phyloP scores from a whole-genome alignment of 2,329 filamentous ascomycete species.

The Fusarium ramigenum region DNA sequence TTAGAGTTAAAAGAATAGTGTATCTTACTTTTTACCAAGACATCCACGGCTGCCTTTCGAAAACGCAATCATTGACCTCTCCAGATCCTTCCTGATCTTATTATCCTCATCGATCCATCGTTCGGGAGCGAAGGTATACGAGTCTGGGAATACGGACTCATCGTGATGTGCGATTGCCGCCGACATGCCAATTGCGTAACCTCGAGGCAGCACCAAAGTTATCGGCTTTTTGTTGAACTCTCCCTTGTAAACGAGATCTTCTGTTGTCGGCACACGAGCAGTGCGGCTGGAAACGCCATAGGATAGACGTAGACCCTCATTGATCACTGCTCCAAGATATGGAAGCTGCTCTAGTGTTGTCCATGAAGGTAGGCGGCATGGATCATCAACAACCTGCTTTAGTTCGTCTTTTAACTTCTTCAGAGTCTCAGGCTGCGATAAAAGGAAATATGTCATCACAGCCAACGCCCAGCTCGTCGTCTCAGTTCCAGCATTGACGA shows the following conservation, averaged over 20 bases:
- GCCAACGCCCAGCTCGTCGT: constrained; percentile 17
- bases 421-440: constrained; percentile 3
- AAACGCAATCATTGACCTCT: constrained; percentile 11
- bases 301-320: constrained; percentile 4
- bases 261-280: neutral
- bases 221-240: constrained; percentile 15
- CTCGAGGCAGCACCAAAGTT: neutral
- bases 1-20: rapidly evolving
- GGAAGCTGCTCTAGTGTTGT: constrained; percentile 5
- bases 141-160: constrained; percentile 8
- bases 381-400: neutral
- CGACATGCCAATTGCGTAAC: constrained; percentile 16
- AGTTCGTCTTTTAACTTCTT: neutral
- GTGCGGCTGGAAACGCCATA: constrained; percentile 18
- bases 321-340: neutral
- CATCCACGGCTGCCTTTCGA: constrained; percentile 12
- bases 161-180: constrained; percentile 10
- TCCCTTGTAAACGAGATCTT: constrained; percentile 2
- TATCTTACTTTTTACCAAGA: constrained; percentile 20
- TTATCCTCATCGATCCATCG: constrained; percentile 7
- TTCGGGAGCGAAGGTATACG: neutral
- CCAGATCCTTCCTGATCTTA: constrained; percentile 1
- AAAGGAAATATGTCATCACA: constrained; percentile 15
- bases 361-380: constrained; percentile 14
- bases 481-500: constrained; percentile 18